phyloP scores from a whole-genome alignment of 768 basidiomycete species.

The Pisolithus sp. region DNA sequence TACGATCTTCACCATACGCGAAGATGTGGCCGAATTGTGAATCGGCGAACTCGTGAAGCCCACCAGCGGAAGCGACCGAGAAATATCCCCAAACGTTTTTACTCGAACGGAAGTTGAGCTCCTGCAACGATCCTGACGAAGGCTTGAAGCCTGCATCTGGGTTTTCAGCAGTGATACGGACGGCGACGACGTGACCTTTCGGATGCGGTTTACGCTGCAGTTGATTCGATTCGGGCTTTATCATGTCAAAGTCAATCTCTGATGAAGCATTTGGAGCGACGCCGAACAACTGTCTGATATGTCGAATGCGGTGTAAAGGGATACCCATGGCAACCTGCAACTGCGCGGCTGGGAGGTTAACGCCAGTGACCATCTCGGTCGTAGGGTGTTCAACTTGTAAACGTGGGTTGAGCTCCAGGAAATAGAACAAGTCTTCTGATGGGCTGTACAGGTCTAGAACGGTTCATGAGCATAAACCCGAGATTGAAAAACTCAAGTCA shows the following conservation, averaged over 20 bases:
- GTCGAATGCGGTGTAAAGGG: conserved; percentile 89
- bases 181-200: conserved; percentile 98
- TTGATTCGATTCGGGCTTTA: conserved; percentile 78
- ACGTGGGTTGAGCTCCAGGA: conserved; percentile 98
- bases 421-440: conserved; percentile 90
- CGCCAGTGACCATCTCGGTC: conserved; percentile 99
- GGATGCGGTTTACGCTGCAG: conserved; percentile 93
- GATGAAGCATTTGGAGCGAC: conserved; percentile 84
- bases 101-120: conserved; percentile 98
- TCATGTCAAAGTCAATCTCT: conserved; percentile 96
- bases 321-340: conserved; percentile 98
- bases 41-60: conserved; percentile 97
- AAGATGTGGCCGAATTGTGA: conserved; percentile 99
- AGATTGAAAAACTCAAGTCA: conserved; percentile 6
- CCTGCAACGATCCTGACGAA: conserved; percentile 92
- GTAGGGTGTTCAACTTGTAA: conserved; percentile 99
- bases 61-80: conserved; percentile 91
- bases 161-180: conserved; percentile 98
- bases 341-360: conserved; percentile 96
- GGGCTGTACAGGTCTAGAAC: conserved; percentile 86
- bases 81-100: conserved; percentile 99
- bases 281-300: conserved; percentile 94
- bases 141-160: conserved; percentile 99
- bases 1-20: conserved; percentile 94
- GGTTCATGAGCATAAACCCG: conserved; percentile 4